Base-by-base conservation (phyloP, 805 yeast genomes). In the Teunomyces aglyptinius region DNA sequence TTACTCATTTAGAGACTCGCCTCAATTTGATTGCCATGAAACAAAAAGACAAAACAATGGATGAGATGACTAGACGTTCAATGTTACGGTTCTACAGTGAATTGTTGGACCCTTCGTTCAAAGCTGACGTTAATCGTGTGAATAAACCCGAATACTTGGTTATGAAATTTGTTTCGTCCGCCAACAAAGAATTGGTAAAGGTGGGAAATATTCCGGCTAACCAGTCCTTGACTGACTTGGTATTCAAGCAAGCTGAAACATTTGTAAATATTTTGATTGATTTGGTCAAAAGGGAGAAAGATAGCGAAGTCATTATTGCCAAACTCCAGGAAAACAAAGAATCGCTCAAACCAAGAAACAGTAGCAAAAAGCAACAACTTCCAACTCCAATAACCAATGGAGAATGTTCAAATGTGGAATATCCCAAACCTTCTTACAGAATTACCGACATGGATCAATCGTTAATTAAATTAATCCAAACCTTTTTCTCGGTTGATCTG, bases 61-160 rank as follows among this genome's bases (percentile, higher is more conserved):
- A 78, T 43, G 81, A 76, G 4, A 64, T 75, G 46, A 74, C 84
- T 10, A 70, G 86, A 49, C 67, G 86, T 29, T 76, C 83, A 43
- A 70, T 84, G 39, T 61, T 86, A 20, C 77, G 86, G 20, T 74
- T 85, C 47, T 85, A 86, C 60, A 82, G 82, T 46, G 84, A 81
- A 38, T 54, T 82, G 24, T 65, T 83, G 31, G 77, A 75, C 43
- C 81, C 84, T 3, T 63, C 54, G 22, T 67, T 68, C 53, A 69
- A 66, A 29, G 52, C 51, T 7, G 74, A 70, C 26, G 54, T 70
- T 24, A 48, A 50, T 24, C 53, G 63, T 2, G 64, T 61, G 35
- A 63, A 61, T 48, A 60, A 67, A 27, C 68, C 73, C 4, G 77
- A 73, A 47, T 82, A 78, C 44, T 56, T 81, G 29, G 70, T 82